Conservation (phyloP, 2,329 filamentous ascomycete species). For the Ophiosphaerella korrae region DNA sequence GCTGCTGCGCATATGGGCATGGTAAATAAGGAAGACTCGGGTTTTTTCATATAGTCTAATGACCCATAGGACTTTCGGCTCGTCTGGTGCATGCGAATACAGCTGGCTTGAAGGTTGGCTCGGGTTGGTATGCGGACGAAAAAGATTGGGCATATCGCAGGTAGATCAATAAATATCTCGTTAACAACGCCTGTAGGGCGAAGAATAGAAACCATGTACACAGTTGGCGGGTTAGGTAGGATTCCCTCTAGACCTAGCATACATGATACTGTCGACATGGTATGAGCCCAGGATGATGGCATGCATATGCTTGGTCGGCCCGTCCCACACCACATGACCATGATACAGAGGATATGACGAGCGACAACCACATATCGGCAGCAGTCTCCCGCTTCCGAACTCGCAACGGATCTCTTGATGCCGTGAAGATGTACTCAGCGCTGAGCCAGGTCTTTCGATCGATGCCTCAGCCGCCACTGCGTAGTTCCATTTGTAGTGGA, state of each 20-base stretch:
- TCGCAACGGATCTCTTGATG: not conserved
- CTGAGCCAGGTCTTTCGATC: not conserved
- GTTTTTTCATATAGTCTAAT: conserved; percentile 28
- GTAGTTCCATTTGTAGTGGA: not conserved
- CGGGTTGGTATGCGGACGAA: conserved; percentile 30
- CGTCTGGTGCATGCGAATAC: conserved; percentile 27
- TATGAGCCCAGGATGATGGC: not conserved
- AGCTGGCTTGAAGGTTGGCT: conserved; percentile 27
- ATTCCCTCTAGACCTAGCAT: not conserved
- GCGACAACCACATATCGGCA: not conserved
- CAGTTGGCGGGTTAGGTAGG: not conserved
- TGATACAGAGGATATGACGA: conserved; percentile 2
- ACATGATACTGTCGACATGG: not conserved
- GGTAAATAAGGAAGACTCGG: conserved; percentile 11
- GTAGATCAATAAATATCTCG: conserved; percentile 30
- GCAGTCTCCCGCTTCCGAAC: not conserved
- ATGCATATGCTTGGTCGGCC: conserved; percentile 9
- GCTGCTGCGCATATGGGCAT: conserved; percentile 14
- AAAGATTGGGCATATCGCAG: conserved; percentile 34
- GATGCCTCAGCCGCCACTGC: not conserved
- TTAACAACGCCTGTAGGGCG: conserved; percentile 12
- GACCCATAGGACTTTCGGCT: conserved; percentile 30
- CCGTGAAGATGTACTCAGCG: conserved; percentile 1
- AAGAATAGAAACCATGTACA: conserved; percentile 30
- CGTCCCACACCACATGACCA: conserved; percentile 12